Percentiles rank a stretch among this genome's conserved stretches.
These are phyloP conservation scores for Theileria equi DNA, from an alignment of 169 alveolate genomes.

Conservation along the genomic window DNA sequence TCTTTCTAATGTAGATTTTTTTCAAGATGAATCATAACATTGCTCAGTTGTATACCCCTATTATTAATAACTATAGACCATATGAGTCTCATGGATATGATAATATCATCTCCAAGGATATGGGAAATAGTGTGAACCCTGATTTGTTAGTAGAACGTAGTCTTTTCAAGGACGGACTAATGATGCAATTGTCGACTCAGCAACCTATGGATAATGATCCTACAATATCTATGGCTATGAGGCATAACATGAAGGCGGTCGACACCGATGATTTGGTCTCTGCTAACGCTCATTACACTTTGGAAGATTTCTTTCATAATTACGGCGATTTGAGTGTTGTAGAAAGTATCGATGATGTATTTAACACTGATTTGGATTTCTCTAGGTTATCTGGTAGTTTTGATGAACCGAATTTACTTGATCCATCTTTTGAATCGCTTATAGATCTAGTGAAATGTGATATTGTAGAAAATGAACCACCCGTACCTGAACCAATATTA, in stretches of 20 bases:
- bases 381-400: slow-evolving; percentile 7
- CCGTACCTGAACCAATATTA: neutral
- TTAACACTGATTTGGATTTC: slow-evolving; percentile 44
- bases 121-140: no score
- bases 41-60: neutral
- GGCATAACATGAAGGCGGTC: slow-evolving; percentile 3
- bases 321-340: neutral
- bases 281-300: slow-evolving; percentile 25
- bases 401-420: slow-evolving; percentile 8
- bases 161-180: neutral
- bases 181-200: slow-evolving; percentile 3
- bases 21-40: neutral
- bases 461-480: neutral
- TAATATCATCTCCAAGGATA: no score
- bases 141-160: neutral
- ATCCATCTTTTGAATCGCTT: slow-evolving; percentile 10
- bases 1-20: slow-evolving; percentile 6
- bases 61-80: neutral
- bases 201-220: neutral
- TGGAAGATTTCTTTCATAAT: slow-evolving; percentile 19
- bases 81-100: no score
- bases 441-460: slow-evolving; percentile 57
- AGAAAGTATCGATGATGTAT: slow-evolving; percentile 42
- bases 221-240: neutral
- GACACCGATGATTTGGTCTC: slow-evolving; percentile 27